Evolutionary conservation across 2,329 filamentous ascomycete species (phyloP).

Genomic region (Fusarium sp.): DNA sequence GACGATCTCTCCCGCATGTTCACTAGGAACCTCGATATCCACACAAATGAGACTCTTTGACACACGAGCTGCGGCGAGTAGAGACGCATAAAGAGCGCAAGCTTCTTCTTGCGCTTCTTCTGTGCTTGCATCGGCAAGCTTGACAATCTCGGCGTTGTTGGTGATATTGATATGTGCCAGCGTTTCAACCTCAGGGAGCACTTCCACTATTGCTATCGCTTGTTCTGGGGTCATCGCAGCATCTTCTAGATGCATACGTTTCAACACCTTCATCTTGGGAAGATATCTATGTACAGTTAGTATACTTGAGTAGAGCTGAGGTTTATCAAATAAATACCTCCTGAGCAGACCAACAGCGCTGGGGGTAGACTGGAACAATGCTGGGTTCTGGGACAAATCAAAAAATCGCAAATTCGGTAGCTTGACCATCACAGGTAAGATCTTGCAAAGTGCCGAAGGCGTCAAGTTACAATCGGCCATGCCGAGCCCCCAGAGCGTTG

Average conservation of each 20-base stretch:
- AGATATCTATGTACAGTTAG: slow-evolving; percentile 65
- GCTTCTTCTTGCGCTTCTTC: slow-evolving; percentile 90
- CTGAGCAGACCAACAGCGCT: slow-evolving; percentile 78
- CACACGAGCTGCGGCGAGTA: slow-evolving; percentile 86
- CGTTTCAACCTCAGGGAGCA: slow-evolving; percentile 81
- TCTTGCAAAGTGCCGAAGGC: slow-evolving; percentile 73
- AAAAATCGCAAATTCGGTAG: slow-evolving; percentile 84
- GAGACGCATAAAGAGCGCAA: slow-evolving; percentile 88
- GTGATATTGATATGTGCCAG: slow-evolving; percentile 88
- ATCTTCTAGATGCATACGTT: slow-evolving; percentile 85
- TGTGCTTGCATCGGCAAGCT: slow-evolving; percentile 76
- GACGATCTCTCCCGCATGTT: slow-evolving; percentile 86
- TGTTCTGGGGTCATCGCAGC: slow-evolving; percentile 86
- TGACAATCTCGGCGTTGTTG: slow-evolving; percentile 77
- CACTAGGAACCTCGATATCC: slow-evolving; percentile 86
- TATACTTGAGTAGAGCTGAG: not conserved
- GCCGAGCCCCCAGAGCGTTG: slow-evolving; percentile 80
- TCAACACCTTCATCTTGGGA: slow-evolving; percentile 78
- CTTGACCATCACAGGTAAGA: slow-evolving; percentile 76
- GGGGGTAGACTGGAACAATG: slow-evolving; percentile 77
- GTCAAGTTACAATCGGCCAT: slow-evolving; percentile 85
- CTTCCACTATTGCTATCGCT: slow-evolving; percentile 88
- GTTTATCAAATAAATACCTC: slow-evolving; percentile 62
- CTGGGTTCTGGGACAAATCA: slow-evolving; percentile 88
- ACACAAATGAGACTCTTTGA: slow-evolving; percentile 86